Conservation (phyloP, 106 monocot species). For the Acorus gramineus region DNA sequence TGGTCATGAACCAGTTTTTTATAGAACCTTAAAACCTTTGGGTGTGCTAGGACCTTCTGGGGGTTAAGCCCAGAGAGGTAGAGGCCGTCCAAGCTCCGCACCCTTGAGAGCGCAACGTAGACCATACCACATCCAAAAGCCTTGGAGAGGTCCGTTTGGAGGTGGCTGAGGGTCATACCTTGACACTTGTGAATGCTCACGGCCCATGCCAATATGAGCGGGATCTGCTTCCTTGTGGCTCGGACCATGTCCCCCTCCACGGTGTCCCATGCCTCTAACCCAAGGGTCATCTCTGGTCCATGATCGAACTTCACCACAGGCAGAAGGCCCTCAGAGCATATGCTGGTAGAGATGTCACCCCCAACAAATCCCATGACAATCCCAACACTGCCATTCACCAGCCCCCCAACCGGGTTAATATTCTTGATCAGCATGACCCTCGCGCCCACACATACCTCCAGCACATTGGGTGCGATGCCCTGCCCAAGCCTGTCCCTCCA, state of each 20-base stretch:
- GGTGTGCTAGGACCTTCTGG: neutral
- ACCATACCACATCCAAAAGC: slow-evolving; percentile 1
- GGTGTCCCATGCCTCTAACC: neutral
- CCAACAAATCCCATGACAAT: neutral
- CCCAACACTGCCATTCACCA: neutral
- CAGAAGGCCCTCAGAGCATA: neutral
- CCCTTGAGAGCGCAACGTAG: slow-evolving; percentile 1
- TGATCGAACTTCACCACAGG: neutral
- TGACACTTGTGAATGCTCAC: neutral
- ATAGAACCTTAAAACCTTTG: neutral
- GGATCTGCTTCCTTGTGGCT: neutral
- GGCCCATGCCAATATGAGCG: slow-evolving; percentile 1
- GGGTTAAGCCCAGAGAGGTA: neutral
- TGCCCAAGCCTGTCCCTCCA: neutral
- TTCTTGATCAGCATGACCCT: slow-evolving; percentile 2
- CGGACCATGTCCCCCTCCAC: neutral
- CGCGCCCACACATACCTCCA: neutral
- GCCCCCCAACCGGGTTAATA: neutral
- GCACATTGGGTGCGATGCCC: neutral
- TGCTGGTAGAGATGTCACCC: neutral
- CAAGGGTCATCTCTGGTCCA: neutral
- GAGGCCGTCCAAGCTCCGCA: neutral
- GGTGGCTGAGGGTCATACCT: neutral
- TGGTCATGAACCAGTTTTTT: neutral
- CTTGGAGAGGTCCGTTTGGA: slow-evolving; percentile 1